phyloP scores from a whole-genome alignment of 805 yeast species.

The Kuraishia cidri region DNA sequence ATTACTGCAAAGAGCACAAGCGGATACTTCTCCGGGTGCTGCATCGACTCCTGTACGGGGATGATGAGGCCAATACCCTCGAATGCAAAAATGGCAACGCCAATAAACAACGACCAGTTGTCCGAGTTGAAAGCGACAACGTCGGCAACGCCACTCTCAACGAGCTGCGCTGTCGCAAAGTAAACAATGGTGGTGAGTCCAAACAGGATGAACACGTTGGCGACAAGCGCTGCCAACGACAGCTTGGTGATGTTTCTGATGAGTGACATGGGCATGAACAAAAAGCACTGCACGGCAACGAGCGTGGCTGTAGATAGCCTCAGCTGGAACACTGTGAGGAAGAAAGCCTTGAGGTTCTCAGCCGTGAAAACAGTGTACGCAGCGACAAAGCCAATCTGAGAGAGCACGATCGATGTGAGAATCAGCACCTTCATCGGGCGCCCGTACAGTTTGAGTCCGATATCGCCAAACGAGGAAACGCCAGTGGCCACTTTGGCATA shows the following conservation, averaged over 20 bases:
- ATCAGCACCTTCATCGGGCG: slow-evolving; percentile 55
- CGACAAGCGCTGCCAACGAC: slow-evolving; percentile 62
- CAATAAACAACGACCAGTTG: slow-evolving; percentile 65
- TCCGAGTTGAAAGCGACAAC: slow-evolving; percentile 44
- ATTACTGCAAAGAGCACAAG: slow-evolving; percentile 54
- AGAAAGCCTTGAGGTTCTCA: slow-evolving; percentile 59
- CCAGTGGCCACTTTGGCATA: slow-evolving; percentile 47
- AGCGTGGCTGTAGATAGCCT: slow-evolving; percentile 31
- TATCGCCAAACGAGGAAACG: slow-evolving; percentile 74
- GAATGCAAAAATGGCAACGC: slow-evolving; percentile 82
- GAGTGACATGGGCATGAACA: slow-evolving; percentile 62
- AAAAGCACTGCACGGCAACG: slow-evolving; percentile 43
- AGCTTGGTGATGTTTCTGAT: slow-evolving; percentile 70
- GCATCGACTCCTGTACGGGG: slow-evolving; percentile 80
- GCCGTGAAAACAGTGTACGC: slow-evolving; percentile 77
- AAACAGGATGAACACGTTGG: slow-evolving; percentile 57
- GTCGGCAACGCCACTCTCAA: slow-evolving; percentile 37
- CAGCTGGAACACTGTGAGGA: slow-evolving; percentile 35
- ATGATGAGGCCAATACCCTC: slow-evolving; percentile 80
- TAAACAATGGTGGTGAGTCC: slow-evolving; percentile 61
- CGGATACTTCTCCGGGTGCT: slow-evolving; percentile 65
- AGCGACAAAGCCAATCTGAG: slow-evolving; percentile 76
- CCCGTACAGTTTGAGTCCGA: slow-evolving; percentile 59
- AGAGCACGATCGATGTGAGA: slow-evolving; percentile 51
- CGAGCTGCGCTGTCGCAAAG: slow-evolving; percentile 39